phyloP scores from a whole-genome alignment of 306 rosid species.

The Prunus campanulata region DNA sequence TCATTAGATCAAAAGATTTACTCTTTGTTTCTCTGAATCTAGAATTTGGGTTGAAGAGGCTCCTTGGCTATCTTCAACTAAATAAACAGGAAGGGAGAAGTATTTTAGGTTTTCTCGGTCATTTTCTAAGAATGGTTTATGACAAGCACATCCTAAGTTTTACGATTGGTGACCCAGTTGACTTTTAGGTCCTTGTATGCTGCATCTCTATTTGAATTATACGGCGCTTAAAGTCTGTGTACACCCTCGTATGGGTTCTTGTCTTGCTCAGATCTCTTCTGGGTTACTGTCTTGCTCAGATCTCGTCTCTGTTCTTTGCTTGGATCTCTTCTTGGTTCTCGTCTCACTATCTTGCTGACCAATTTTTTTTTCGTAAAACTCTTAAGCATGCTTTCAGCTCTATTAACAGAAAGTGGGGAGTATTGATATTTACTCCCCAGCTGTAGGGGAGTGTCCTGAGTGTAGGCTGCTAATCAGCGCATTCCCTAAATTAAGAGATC shows the following conservation, averaged over 20 bases:
- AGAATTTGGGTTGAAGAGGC: not conserved
- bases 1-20: not conserved
- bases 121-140: not conserved
- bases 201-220: not conserved
- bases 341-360: not conserved
- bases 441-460: no score
- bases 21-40: not conserved
- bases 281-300: no score
- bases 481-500: no score
- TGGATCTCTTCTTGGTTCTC: not conserved
- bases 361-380: no score
- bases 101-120: no score
- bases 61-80: not conserved
- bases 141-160: not conserved
- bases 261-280: not conserved
- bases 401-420: no score
- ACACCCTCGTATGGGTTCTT: not conserved
- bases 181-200: not conserved
- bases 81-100: no score
- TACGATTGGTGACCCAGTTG: not conserved
- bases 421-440: no score
- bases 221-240: not conserved
- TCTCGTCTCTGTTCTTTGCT: not conserved
- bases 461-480: no score
- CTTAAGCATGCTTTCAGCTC: no score